A percentile compares a stretch with the other conserved stretches of the same genome.
These are phyloP conservation scores for Lablab purpureus DNA, from an alignment of 306 rosid genomes.

Conservation along the genomic window DNA sequence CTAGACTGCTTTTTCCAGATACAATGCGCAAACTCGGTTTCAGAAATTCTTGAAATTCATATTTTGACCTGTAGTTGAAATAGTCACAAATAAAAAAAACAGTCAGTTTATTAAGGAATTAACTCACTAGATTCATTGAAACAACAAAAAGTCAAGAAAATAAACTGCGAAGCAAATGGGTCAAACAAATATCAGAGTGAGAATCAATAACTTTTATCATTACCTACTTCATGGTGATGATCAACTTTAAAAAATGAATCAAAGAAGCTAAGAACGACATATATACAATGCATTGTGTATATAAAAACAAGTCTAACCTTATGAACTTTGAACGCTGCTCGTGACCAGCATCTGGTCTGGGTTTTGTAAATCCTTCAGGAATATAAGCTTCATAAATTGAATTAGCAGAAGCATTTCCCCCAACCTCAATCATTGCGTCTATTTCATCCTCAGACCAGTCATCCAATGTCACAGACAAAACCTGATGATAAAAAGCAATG, in stretches of 20 bases:
- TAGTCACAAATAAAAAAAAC: constrained; percentile 32
- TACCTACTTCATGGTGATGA: constrained; percentile 39
- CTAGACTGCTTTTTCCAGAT: constrained; percentile 61
- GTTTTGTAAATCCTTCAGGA: constrained; percentile 85
- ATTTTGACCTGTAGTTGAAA: constrained; percentile 75
- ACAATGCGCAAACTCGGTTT: constrained; percentile 95
- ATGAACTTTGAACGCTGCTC: constrained; percentile 81
- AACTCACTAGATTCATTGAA: constrained; percentile 24
- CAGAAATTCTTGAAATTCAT: constrained; percentile 89
- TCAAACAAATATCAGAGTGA: constrained; percentile 15
- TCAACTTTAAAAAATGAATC: constrained; percentile 40
- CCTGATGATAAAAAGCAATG: constrained; percentile 63
- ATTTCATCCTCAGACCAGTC: constrained; percentile 98
- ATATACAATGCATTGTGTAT: constrained; percentile 20
- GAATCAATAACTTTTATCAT: constrained; percentile 22
- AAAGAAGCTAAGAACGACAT: constrained; percentile 33
- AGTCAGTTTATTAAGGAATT: constrained; percentile 33
- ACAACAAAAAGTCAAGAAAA: constrained; percentile 33
- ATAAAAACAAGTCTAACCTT: constrained; percentile 65
- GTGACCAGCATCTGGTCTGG: constrained; percentile 76
- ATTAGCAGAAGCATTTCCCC: constrained; percentile 94
- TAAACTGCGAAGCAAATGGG: constrained; percentile 5
- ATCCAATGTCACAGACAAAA: constrained; percentile 91
- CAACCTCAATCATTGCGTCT: constrained; percentile 92
- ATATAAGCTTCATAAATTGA: constrained; percentile 90